A percentile compares a stretch with the other conserved stretches of the same genome.
These are phyloP conservation scores for Parietichytrium sp. DNA, from an alignment of 108 stramenopile species.

Conservation along the genomic window DNA sequence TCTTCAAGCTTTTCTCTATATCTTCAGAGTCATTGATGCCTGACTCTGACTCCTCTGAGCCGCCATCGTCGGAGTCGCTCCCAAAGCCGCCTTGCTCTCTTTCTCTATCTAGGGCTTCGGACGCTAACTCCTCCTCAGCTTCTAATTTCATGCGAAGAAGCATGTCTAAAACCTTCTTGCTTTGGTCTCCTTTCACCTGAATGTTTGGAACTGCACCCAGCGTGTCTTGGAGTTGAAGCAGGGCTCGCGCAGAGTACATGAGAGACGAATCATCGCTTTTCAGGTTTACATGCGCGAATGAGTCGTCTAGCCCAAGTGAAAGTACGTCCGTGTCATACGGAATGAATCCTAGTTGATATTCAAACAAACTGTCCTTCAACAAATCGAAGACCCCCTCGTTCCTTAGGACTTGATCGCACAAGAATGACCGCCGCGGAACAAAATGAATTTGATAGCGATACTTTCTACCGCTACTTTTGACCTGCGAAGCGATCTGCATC, in stretches of 20 bases:
- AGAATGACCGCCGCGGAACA: slow-evolving; percentile 6
- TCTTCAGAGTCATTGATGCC: background rate
- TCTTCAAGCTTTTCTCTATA: background rate
- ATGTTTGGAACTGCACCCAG: slow-evolving; percentile 6
- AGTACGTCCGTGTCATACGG: slow-evolving; percentile 26
- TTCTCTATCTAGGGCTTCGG: background rate
- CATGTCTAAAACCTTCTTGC: slow-evolving; percentile 41
- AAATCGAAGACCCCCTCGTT: slow-evolving; percentile 3
- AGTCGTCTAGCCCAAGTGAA: slow-evolving; percentile 13
- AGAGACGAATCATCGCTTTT: slow-evolving; percentile 30
- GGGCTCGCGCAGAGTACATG: slow-evolving; percentile 33
- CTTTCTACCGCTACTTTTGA: background rate
- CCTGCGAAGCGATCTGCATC: background rate
- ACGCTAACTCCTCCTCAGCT: slow-evolving; percentile 25
- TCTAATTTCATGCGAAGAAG: slow-evolving; percentile 14
- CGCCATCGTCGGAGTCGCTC: background rate
- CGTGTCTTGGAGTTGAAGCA: slow-evolving; percentile 34
- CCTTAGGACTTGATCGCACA: slow-evolving; percentile 25
- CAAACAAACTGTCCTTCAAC: slow-evolving; percentile 15
- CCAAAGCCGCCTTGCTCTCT: background rate
- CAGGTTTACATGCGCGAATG: slow-evolving; percentile 17
- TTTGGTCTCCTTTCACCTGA: slow-evolving; percentile 32
- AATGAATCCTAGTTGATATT: slow-evolving; percentile 31
- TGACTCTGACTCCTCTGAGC: background rate
- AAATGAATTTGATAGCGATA: slow-evolving; percentile 3